phyloP scores from a whole-genome alignment of 2,329 filamentous ascomycete genomes.

The Dactylellina cionopaga region DNA sequence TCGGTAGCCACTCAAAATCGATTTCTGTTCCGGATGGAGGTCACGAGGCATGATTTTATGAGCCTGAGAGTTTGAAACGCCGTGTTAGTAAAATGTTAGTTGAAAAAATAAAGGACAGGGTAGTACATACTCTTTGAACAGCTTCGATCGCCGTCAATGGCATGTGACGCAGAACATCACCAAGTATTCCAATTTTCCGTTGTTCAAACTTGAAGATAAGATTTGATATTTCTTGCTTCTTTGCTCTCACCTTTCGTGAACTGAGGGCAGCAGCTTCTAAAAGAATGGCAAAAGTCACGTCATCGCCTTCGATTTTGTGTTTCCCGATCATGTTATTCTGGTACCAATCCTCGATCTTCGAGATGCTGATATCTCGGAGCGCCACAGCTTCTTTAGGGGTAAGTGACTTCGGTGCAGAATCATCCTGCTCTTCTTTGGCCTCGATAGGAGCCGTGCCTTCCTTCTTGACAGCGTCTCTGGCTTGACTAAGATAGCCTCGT shows the following conservation, averaged over 20 bases:
- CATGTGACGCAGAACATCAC: constrained; percentile 41
- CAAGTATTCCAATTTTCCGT: constrained; percentile 24
- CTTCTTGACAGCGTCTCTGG: constrained; percentile 17
- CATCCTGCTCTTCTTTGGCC: background rate
- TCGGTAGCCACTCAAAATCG: constrained; percentile 25
- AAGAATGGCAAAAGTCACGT: constrained; percentile 38
- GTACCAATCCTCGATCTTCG: constrained; percentile 47
- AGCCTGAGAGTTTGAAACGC: constrained; percentile 8
- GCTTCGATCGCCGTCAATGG: constrained; percentile 20
- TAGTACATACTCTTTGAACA: constrained; percentile 21
- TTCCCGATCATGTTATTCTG: constrained; percentile 31
- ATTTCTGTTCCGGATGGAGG: constrained; percentile 38
- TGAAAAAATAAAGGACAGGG: background rate
- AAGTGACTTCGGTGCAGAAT: background rate
- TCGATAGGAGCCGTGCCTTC: background rate
- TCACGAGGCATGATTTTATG: constrained; percentile 37
- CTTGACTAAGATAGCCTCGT: constrained; percentile 22
- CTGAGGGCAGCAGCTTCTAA: constrained; percentile 36
- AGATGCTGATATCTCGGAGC: constrained; percentile 20
- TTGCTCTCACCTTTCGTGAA: constrained; percentile 5
- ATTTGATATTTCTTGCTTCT: constrained; percentile 37
- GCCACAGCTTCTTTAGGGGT: background rate
- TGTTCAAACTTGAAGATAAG: constrained; percentile 35
- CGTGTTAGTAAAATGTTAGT: background rate
- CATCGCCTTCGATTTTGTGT: constrained; percentile 31